These are phyloP conservation scores for Neoboletus subvelutipes DNA, from an alignment of 768 basidiomycete genomes.

Conservation along the genomic window DNA sequence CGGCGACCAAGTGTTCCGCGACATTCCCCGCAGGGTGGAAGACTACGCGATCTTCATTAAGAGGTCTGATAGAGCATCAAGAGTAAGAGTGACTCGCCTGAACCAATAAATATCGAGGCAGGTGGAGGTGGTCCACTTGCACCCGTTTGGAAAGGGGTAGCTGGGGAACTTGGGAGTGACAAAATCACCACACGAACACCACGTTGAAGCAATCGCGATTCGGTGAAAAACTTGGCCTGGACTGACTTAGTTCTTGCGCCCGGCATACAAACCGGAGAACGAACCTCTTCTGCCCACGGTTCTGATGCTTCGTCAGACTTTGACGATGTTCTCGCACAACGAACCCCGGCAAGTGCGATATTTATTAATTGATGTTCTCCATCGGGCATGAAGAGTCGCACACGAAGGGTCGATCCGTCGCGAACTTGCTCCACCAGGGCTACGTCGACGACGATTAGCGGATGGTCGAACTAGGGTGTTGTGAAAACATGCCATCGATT, in stretches of 20 bases:
- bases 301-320: constrained; percentile 80
- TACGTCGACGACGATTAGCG: constrained; percentile 31
- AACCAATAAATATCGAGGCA: constrained; percentile 88
- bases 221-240: constrained; percentile 92
- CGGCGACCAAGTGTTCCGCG: constrained; percentile 80
- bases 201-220: constrained; percentile 81
- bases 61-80: neutral
- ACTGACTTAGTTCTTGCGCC: constrained; percentile 5
- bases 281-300: constrained; percentile 86
- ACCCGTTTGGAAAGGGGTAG: constrained; percentile 75
- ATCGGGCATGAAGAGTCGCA: constrained; percentile 84
- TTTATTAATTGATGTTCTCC: constrained; percentile 90
- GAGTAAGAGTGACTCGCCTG: constrained; percentile 43
- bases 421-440: constrained; percentile 93
- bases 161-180: constrained; percentile 74
- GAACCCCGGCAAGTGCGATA: constrained; percentile 79
- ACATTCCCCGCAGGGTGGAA: constrained; percentile 94
- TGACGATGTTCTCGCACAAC: constrained; percentile 66
- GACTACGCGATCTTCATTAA: constrained; percentile 40
- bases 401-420: constrained; percentile 88
- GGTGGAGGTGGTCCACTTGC: constrained; percentile 56
- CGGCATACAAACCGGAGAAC: constrained; percentile 19
- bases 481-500: constrained; percentile 64
- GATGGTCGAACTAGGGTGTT: neutral
- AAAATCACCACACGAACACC: constrained; percentile 74